Evolutionary conservation across 2,329 filamentous ascomycete genomes (phyloP), one percentile per base, ranked within the genome.

Genomic region (Karstenula rhodostoma): DNA sequence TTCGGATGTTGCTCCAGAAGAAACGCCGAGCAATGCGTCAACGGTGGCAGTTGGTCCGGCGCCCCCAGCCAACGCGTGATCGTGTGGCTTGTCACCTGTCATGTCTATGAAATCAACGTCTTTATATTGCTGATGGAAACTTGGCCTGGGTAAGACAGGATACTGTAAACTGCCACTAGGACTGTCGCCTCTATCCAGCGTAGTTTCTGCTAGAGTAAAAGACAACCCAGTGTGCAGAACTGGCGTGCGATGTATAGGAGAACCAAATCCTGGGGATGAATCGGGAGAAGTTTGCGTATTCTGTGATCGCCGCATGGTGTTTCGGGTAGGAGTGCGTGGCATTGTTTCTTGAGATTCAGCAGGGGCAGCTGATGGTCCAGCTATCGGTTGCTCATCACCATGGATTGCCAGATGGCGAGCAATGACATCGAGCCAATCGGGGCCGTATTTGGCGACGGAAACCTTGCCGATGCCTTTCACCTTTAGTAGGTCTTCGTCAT

Each of bases 391-490:
- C 17, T 42, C 48, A 42, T 23, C 23, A 13, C 46, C 42, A 27
- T 52, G 49, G 29, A 68, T 55, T 9, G 35, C 47, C 2, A 56
- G 50, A 10, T 66, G 25, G 27, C 58, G 48, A 3, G 60, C 56
- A 6, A 76, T 70, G 12, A 72, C 59, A 15, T 70, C 61, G 3
- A 78, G 62, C 68, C 71, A 74, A 7, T 64, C 65, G 1, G 67
- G 56, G 1, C 75, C 76, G 27, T 73, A 77, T 25, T 63, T 68
- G 23, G 66, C 55, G 37, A 61, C 49, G 8, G 62, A 54, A 4
- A 51, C 22, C 19, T 60, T 54, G 4, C 73, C 72, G 12, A 78
- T 64, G 0, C 73, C 74, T 35, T 68, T 68, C 15, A 77, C 56
- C 13, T 58, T 29, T 6, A 70, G 57, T 22, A 78, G 43, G 2